Percentiles rank a stretch among this genome's conserved stretches.
phyloP scores from a whole-genome alignment of 2,329 filamentous ascomycete species.

The Botryotinia globosa region DNA sequence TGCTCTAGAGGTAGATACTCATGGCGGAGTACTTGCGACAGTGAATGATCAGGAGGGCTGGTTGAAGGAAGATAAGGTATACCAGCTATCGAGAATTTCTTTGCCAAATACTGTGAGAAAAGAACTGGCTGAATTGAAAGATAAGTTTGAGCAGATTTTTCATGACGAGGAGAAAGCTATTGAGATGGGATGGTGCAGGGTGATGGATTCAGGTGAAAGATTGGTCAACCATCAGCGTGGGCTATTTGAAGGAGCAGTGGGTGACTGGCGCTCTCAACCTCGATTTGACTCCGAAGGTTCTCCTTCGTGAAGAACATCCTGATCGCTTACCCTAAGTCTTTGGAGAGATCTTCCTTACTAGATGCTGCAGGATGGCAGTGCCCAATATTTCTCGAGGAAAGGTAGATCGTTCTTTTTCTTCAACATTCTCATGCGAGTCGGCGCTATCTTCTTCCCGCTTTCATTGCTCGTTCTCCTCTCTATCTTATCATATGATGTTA shows the following conservation, averaged over 20 bases:
- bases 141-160: constrained; percentile 29
- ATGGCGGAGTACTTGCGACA: background rate
- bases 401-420: background rate
- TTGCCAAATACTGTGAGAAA: background rate
- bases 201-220: constrained; percentile 8
- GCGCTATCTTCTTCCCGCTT: background rate
- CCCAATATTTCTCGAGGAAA: background rate
- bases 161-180: constrained; percentile 26
- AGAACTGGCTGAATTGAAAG: constrained; percentile 29
- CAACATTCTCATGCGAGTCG: background rate
- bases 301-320: background rate
- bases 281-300: background rate
- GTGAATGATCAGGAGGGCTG: constrained; percentile 9
- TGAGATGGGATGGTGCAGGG: constrained; percentile 23
- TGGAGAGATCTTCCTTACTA: background rate
- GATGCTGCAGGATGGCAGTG: too few relatives aligned
- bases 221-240: background rate
- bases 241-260: background rate
- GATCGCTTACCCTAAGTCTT: too few relatives aligned
- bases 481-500: background rate
- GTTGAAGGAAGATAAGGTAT: constrained; percentile 18
- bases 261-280: background rate
- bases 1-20: background rate
- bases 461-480: background rate
- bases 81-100: background rate